Evolutionary conservation across 768 basidiomycete species (phyloP), one percentile per base, ranked within the genome.

Genomic region (Royoungia palumana): DNA sequence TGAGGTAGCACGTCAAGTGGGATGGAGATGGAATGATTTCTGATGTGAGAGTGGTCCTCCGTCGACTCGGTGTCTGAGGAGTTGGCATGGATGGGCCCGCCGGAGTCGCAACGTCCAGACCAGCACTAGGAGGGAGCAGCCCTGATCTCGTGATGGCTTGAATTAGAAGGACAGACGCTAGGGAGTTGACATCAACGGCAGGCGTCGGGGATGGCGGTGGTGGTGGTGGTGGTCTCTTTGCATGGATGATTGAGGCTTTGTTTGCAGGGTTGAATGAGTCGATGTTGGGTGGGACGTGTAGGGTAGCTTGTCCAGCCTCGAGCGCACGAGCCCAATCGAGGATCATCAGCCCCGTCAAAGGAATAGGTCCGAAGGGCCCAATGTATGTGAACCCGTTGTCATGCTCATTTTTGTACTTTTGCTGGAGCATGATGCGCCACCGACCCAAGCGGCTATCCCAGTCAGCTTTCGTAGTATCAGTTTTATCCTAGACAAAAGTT

Each of bases 211-310:
- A 22, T 4, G 21, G 16, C 21, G 37, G 27, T 13, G n/a, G 8
- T 14, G n/a, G 17, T 2, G 4, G 12, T 4, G 38, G 19, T 10
- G 36, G 25, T 35, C 24, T 38, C 14, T 13, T n/a, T 0, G n/a
- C 36, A 43, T 55, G 46, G 13, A 51, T 19, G 2, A 39, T 6
- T 0, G 35, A 32, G 8, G 24, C 50, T 17, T 51, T 51, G 17
- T 55, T 51, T 2, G 17, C 35, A 16, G 14, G 3, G 3, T 54
- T 35, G 28, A 54, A 54, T 21, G 39, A 46, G 6, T 46, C 21
- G 12, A 51, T 46, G 41, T 51, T 51, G 3, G 50, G 50, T 13
- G 40, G 44, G 7, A 22, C 28, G 3, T 6, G 25, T n/a, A 51
- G 10, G 2, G 30, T 45, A 8, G 44, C 44, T 19, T 34, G 14